Percentiles rank a stretch among this genome's conserved stretches.
Evolutionary conservation across 2,329 filamentous ascomycete species (phyloP).

Genomic region (Didymella pomorum): DNA sequence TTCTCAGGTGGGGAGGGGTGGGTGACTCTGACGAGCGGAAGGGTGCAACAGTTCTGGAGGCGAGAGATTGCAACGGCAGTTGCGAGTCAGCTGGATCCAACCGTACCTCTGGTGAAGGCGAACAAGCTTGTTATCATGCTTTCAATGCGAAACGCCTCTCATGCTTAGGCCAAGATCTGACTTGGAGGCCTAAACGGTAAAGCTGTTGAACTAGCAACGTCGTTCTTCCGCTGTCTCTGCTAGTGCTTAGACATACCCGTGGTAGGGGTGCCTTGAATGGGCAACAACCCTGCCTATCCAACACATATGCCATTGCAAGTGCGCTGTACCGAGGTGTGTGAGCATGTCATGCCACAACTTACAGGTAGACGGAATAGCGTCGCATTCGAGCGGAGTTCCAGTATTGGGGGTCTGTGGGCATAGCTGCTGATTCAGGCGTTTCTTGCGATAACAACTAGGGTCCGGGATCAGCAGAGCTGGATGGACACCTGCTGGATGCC

Average conservation of each 20-base stretch:
- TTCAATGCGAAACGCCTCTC: not conserved
- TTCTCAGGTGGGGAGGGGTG: not conserved
- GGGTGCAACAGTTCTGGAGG: not conserved
- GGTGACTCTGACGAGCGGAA: not conserved
- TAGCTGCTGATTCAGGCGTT: not conserved
- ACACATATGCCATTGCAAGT: not conserved
- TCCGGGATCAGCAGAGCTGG: not conserved
- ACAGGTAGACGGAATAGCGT: not conserved
- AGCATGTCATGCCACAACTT: not conserved
- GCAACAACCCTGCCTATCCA: not conserved
- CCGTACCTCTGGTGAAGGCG: not conserved
- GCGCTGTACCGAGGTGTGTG: not conserved
- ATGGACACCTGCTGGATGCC: not conserved
- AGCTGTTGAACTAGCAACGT: not conserved
- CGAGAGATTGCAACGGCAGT: not conserved
- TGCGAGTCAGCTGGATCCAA: not conserved
- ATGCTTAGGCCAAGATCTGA: conserved; percentile 1
- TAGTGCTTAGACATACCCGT: not conserved
- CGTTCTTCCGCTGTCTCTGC: not conserved
- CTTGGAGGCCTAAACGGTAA: conserved; percentile 2
- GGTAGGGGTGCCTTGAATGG: not conserved
- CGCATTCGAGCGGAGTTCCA: not conserved
- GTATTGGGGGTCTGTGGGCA: not conserved
- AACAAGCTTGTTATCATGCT: not conserved
- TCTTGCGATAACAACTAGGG: not conserved